Conservation (phyloP, 495 filamentous ascomycete genomes). For the Aspergillus coremiiformis region DNA sequence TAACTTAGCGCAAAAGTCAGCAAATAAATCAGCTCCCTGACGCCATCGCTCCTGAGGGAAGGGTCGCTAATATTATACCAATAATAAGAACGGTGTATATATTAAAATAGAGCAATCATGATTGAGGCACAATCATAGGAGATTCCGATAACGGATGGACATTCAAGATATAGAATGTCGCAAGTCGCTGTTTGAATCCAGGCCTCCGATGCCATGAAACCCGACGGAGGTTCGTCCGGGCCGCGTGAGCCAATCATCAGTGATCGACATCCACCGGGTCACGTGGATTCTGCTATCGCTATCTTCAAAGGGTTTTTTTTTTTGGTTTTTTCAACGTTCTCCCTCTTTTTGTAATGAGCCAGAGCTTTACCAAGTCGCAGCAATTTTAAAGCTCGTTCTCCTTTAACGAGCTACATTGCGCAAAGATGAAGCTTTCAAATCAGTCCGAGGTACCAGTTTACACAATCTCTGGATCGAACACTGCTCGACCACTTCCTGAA, state of each 20-base stretch:
- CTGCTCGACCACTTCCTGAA: slow-evolving; percentile 85
- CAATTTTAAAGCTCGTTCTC: neutral
- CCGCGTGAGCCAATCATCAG: slow-evolving; percentile 16
- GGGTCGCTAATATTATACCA: neutral
- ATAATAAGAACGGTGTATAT: neutral
- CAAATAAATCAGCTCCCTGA: slow-evolving; percentile 18
- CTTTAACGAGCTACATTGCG: neutral
- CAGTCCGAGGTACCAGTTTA: slow-evolving; percentile 89
- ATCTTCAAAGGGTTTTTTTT: slow-evolving; percentile 14
- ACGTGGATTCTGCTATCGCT: slow-evolving; percentile 19
- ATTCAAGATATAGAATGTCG: neutral
- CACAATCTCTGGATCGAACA: slow-evolving; percentile 88
- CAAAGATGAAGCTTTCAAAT: slow-evolving; percentile 77
- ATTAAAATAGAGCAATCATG: neutral
- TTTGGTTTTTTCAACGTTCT: slow-evolving; percentile 16
- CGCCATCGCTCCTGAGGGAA: slow-evolving; percentile 16
- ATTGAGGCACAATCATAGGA: neutral
- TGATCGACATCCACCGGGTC: slow-evolving; percentile 4
- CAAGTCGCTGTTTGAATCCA: slow-evolving; percentile 4
- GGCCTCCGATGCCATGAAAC: slow-evolving; percentile 9
- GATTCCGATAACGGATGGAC: neutral
- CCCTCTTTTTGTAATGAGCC: neutral
- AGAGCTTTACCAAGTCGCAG: neutral
- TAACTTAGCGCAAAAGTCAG: slow-evolving; percentile 8
- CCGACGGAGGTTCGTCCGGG: slow-evolving; percentile 18